Base-by-base conservation (phyloP, 257 asterid species). In the Gentiana straminea region DNA sequence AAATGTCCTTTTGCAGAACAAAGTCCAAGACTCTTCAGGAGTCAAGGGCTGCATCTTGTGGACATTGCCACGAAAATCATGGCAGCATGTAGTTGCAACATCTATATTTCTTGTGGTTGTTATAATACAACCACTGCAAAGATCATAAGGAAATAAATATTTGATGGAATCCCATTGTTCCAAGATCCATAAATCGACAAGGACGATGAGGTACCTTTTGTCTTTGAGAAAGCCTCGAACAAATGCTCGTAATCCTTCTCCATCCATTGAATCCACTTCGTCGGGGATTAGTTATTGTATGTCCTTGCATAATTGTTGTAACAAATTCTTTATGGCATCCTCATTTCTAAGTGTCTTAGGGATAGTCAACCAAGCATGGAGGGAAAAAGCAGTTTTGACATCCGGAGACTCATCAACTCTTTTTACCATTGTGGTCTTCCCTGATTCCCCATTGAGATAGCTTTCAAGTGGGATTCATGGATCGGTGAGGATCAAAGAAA, bases 401-500 rank as follows among this genome's bases (percentile, higher is more conserved):
- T 64, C 68, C 15, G 51, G 34, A 68, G 68, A 65, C 12, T 74
- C 70, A 4, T 55, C 61, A 60, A 71, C 74, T 13, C 54, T 68
- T 70, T 63, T 75, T 4, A 71, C 70, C 39, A 75, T 59, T 11
- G 81, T 70, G 37, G 81, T 75, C 61, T 75, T 75, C 35, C 81
- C 77, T 35, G 52, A 43, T 43, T 77, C 75, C 1, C 70, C 81
- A 75, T 68, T 2, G 72, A 60, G 33, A 71, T 37, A 48, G 54
- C 73, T 33, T 68, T 67, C 13, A 66, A 69, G 24, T 15, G 24
- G 49, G 52, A 53, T 60, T 61, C 65, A 44, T 56, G 24, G 24
- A 15, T 15, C 71, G 46, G 60, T 64, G 6, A 64, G 12, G 32
- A 72, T 60, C 54, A 52, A 49, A 61, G 50, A 33, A 7, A 49